Evolutionary conservation across 2,329 filamentous ascomycete genomes (phyloP).

Genomic region (Beauveria scarabaeidicola): DNA sequence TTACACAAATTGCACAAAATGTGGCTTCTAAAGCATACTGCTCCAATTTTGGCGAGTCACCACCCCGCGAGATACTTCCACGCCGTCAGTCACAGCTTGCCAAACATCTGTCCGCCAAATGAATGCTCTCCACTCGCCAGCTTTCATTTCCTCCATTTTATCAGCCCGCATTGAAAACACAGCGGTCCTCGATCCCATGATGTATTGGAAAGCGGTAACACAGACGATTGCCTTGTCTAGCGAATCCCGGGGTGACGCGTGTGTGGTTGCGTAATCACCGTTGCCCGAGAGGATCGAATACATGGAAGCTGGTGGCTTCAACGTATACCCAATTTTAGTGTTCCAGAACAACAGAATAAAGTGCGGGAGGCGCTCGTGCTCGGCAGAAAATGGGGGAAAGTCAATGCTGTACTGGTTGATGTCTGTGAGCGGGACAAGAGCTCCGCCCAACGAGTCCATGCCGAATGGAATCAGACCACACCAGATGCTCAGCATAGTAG

Average conservation of each 20-base stretch:
- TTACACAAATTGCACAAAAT: too few species aligned
- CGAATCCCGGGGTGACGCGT: not conserved
- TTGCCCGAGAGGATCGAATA: not conserved
- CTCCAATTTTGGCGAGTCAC: not conserved
- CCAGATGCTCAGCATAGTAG: slow-evolving; percentile 17
- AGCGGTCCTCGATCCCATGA: not conserved
- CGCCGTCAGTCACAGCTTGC: not conserved
- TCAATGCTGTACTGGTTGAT: not conserved
- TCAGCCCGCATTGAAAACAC: slow-evolving; percentile 11
- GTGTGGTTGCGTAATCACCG: too few species aligned
- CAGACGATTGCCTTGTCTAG: not conserved
- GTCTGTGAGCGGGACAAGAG: not conserved
- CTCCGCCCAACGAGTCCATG: slow-evolving; percentile 4
- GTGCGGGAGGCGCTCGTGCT: not conserved
- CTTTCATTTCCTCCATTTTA: not conserved
- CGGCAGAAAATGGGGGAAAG: not conserved
- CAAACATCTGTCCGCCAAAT: slow-evolving; percentile 1
- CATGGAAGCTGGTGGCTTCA: not conserved
- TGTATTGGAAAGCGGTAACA: slow-evolving; percentile 1
- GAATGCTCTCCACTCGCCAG: not conserved
- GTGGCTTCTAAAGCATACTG: too few species aligned
- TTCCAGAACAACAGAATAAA: not conserved
- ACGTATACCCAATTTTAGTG: not conserved
- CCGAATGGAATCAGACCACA: slow-evolving; percentile 16
- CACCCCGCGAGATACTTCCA: not conserved